Evolutionary conservation across 306 rosid species (phyloP), one percentile per base, ranked within the genome.

Genomic region (Carpinus fangiana): DNA sequence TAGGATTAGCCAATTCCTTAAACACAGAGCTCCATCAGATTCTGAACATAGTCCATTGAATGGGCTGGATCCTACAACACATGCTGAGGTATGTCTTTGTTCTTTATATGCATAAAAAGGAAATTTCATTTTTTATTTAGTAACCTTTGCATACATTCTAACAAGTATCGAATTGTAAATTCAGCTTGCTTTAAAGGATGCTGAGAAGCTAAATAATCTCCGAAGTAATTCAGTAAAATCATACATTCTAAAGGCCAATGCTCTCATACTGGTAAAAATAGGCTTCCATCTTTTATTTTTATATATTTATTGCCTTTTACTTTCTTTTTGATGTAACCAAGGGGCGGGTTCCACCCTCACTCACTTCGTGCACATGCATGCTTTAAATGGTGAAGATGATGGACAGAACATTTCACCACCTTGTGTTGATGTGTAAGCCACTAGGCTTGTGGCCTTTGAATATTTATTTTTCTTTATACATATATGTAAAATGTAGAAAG

Each of bases 111-210:
- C 62, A 82, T 14, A 70, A 56, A 57, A 74, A 62, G 70, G 74
- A 76, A 75, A 65, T 16, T 36, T 36, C 71, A 77, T 78, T 80
- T 73, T 73, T 56, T 78, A 76, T 56, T 48, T 12, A 41, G 57
- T 18, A 53, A 56, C 47, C 10, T 17, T 70, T 68, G 21, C 72
- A 21, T 56, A 46, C 72, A 65, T 65, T 70, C 78, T 83, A 45
- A 81, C 45, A 14, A 18, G 3, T 5, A 72, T 62, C 4, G 21
- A 73, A 73, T 14, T 59, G 70, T 74, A 59, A 66, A 84, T 85
- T 82, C 92, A 95, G 99, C 93, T 95, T 85, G 99, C 94, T 72
- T 83, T 95, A 79, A 95, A 93, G 89, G 99, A 95, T 86, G 99
- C 93, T 21, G 92, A 91, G 79, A 95, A 89, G 84, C 85, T 95